phyloP scores from a whole-genome alignment of 345 rosid species.

The Boechera retrofracta region DNA sequence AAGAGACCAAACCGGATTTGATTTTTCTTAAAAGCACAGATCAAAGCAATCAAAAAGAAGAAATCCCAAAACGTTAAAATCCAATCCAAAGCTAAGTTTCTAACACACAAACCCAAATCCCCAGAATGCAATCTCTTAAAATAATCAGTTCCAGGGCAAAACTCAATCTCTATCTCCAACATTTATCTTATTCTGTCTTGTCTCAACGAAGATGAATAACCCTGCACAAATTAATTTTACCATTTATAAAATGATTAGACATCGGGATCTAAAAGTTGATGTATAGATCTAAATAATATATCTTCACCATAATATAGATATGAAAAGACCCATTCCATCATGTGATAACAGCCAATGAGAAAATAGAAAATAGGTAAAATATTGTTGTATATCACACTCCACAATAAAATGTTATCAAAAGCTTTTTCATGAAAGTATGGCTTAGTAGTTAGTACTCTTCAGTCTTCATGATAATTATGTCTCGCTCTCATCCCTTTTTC shows the following conservation, averaged over 20 bases:
- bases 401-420: conserved; percentile 7
- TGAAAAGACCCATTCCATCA: background rate
- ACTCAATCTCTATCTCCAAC: conserved; percentile 61
- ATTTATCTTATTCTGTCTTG: conserved; percentile 60
- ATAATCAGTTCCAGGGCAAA: conserved; percentile 58
- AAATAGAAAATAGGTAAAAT: background rate
- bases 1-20: conserved; percentile 27
- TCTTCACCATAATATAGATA: conserved; percentile 1
- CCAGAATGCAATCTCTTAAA: conserved; percentile 60
- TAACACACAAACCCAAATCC: conserved; percentile 54
- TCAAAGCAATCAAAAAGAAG: conserved; percentile 7
- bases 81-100: conserved; percentile 74
- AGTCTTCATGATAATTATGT: background rate
- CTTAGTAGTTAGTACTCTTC: conserved; percentile 14
- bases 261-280: background rate
- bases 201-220: conserved; percentile 37
- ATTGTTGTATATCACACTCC: conserved; percentile 1
- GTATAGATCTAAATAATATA: background rate
- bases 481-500: background rate
- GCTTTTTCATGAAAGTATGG: background rate
- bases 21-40: conserved; percentile 1
- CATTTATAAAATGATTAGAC: background rate
- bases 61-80: conserved; percentile 58
- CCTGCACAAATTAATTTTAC: background rate
- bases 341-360: conserved; percentile 15